phyloP scores from a whole-genome alignment of 257 asterid species.

The Lycium ferocissimum region DNA sequence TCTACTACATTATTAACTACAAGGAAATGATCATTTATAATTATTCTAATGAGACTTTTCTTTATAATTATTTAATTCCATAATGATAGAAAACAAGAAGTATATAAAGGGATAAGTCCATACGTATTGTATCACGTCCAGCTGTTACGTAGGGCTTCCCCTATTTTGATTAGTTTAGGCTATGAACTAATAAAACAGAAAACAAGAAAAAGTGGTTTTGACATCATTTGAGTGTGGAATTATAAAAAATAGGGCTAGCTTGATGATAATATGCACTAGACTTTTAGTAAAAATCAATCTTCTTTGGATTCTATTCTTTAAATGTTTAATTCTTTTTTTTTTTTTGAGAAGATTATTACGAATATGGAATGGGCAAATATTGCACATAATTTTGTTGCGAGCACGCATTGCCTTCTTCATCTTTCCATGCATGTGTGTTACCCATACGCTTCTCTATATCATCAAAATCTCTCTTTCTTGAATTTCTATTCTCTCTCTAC shows the following conservation, averaged over 20 bases:
- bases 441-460: constrained; percentile 38
- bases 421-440: constrained; percentile 41
- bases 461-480: background rate
- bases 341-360: constrained; percentile 34
- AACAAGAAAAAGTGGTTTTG: background rate
- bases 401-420: constrained; percentile 52
- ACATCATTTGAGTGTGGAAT: constrained; percentile 32
- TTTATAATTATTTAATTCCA: no score
- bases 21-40: no score
- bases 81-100: no score
- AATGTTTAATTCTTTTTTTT: background rate
- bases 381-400: constrained; percentile 64
- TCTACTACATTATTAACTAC: no score
- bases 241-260: constrained; percentile 6
- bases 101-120: no score
- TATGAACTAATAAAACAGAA: background rate
- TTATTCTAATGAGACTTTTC: no score
- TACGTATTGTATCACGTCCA: background rate
- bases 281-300: constrained; percentile 25
- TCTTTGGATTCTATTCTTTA: constrained; percentile 52
- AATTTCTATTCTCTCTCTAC: background rate
- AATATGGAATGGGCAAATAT: constrained; percentile 38
- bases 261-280: background rate
- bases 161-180: background rate
- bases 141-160: background rate